Conservation (phyloP, 192 early-diverging fungal genomes). For the Gamsiella multidivaricata region DNA sequence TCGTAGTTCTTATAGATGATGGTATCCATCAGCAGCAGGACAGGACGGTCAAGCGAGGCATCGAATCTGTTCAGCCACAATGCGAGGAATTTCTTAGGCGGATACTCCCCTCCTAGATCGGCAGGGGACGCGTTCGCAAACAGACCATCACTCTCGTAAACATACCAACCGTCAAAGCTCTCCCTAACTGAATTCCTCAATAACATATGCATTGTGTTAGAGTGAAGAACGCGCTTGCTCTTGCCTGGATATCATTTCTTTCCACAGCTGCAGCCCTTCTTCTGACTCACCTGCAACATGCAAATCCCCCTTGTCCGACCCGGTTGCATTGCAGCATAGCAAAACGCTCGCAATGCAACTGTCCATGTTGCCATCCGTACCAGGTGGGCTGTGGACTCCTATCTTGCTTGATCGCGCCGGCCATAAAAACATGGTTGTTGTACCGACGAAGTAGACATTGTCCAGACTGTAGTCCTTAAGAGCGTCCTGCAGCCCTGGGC, state of each 20-base stretch:
- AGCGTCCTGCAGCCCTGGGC: neutral
- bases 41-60: neutral
- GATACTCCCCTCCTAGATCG: neutral
- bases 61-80: neutral
- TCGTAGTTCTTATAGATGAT: neutral
- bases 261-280: too few species aligned
- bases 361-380: neutral
- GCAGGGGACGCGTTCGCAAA: neutral
- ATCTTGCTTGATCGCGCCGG: neutral
- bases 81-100: neutral
- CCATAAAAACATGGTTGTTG: slow-evolving; percentile 1
- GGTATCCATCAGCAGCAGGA: neutral
- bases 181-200: too few species aligned
- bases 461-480: neutral
- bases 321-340: neutral
- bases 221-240: neutral
- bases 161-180: too few species aligned
- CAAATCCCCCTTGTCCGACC: neutral
- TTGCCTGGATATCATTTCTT: too few species aligned
- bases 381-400: neutral
- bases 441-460: slow-evolving; percentile 1
- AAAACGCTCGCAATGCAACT: neutral
- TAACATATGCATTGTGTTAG: too few species aligned
- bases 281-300: slow-evolving; percentile 6
- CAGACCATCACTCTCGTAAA: neutral